Evolutionary conservation across 2,329 filamentous ascomycete genomes (phyloP), one percentile per base, ranked within the genome.

Genomic region (Trichophaea hybrida): DNA sequence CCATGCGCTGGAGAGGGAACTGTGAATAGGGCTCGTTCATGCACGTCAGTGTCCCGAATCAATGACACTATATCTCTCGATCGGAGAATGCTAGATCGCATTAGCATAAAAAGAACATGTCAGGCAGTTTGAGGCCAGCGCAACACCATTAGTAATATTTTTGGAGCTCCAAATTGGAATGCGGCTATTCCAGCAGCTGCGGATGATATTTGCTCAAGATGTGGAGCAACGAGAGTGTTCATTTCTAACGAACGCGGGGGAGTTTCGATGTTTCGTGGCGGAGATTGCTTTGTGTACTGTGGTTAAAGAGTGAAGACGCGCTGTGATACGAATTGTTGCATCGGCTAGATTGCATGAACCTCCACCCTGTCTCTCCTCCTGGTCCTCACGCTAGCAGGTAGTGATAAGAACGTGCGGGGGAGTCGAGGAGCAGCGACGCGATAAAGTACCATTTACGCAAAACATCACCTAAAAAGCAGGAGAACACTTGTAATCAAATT

Each of bases 21-120:
- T 40, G 91, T 94, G 75, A 97, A 98, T 15, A 98, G 81, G 5
- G 91, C 91, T 69, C 90, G 85, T 72, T 98, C 93, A 74, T 97
- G 91, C 24, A 85, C 75, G 73, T 98, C 93, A 2, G 91, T 96
- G 72, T 98, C 93, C 62, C 93, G 86, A 69, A 98, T 96, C 52
- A 98, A 76, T 10, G 87, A 81, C 3, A 93, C 97, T 67, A 98
- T 97, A 72, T 98, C 93, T 72, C 90, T 84, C 66, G 83, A 83
- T 59, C 85, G 83, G 53, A 97, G 82, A 43, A 98, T 79, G 93
- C 89, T 65, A n/a, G 6, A 8, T 5, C 13, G 2, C 35, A 32
- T 64, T 57, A 60, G 54, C 48, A 10, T 15, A 46, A 6, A 33
- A 17, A 37, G n/a, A 33, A 6, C 7, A n/a, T 4, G 4, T 8